Conservation (phyloP, 1,284 basidiomycete species). For the Xanthoconium separans region DNA sequence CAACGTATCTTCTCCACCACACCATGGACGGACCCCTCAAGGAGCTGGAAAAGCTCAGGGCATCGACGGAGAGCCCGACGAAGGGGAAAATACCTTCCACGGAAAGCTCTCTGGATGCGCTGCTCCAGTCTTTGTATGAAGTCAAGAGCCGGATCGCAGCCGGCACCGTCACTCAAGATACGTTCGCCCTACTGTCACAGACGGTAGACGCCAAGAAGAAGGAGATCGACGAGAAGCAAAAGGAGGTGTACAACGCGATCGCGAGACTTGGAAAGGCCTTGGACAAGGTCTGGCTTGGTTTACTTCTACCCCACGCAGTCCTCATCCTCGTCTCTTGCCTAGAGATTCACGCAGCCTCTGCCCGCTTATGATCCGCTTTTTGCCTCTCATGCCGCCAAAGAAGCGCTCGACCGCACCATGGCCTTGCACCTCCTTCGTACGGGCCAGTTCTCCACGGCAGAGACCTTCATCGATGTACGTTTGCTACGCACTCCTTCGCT, state of each 20-base stretch:
- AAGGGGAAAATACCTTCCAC: slow-evolving; percentile 60
- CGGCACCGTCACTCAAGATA: slow-evolving; percentile 54
- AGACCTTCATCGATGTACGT: slow-evolving; percentile 68
- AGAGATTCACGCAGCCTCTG: slow-evolving; percentile 71
- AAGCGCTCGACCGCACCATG: slow-evolving; percentile 71
- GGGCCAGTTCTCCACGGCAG: slow-evolving; percentile 74
- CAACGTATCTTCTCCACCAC: not conserved
- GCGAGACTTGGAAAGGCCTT: slow-evolving; percentile 79
- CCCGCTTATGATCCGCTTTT: slow-evolving; percentile 75
- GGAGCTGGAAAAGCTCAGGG: slow-evolving; percentile 72
- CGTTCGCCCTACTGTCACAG: slow-evolving; percentile 54
- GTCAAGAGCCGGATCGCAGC: slow-evolving; percentile 55
- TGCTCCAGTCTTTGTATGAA: slow-evolving; percentile 61
- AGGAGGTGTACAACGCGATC: slow-evolving; percentile 79
- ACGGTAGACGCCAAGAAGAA: slow-evolving; percentile 72
- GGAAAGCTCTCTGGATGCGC: slow-evolving; percentile 63
- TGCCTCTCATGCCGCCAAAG: slow-evolving; percentile 53
- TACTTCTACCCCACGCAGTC: not conserved
- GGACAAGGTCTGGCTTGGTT: slow-evolving; percentile 69
- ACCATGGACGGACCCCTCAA: slow-evolving; percentile 71
- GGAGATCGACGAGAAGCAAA: slow-evolving; percentile 84
- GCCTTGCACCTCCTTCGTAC: slow-evolving; percentile 77
- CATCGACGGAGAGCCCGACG: slow-evolving; percentile 45
- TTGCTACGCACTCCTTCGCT: not conserved
- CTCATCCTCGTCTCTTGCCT: slow-evolving; percentile 10